These are phyloP conservation scores for Tricholoma bakamatsutake DNA, from an alignment of 768 basidiomycete genomes.

Conservation along the genomic window DNA sequence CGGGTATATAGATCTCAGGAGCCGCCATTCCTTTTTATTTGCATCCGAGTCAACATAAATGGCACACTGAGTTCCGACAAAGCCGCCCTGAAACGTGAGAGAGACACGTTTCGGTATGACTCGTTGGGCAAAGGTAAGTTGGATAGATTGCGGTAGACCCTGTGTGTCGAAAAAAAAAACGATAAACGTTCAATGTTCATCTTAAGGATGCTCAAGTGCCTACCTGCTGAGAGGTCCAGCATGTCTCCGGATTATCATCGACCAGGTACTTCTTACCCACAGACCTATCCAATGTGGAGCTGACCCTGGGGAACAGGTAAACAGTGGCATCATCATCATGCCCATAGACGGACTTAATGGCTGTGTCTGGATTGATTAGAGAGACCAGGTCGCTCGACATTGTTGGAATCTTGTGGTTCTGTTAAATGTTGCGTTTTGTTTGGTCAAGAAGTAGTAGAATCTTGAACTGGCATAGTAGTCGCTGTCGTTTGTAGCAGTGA, in stretches of 20 bases:
- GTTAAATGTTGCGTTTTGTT: not conserved
- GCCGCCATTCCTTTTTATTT: slow-evolving; percentile 39
- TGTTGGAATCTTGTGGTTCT: not conserved
- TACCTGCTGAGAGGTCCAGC: slow-evolving; percentile 83
- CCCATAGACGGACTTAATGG: slow-evolving; percentile 41
- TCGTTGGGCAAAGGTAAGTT: slow-evolving; percentile 48
- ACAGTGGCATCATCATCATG: not conserved
- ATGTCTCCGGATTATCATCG: slow-evolving; percentile 71
- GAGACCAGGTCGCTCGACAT: slow-evolving; percentile 24
- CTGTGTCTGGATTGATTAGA: slow-evolving; percentile 38
- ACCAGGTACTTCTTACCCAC: slow-evolving; percentile 65
- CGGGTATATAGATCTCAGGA: slow-evolving; percentile 57
- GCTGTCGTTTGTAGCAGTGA: not conserved
- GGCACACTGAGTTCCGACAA: slow-evolving; percentile 65
- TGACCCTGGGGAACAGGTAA: slow-evolving; percentile 48
- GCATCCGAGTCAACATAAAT: slow-evolving; percentile 32
- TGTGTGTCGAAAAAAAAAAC: slow-evolving; percentile 20
- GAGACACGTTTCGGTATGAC: slow-evolving; percentile 52
- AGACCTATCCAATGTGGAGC: slow-evolving; percentile 72
- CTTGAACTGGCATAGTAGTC: too few species aligned
- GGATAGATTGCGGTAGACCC: slow-evolving; percentile 76
- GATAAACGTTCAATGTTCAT: too few species aligned
- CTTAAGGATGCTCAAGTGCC: not conserved
- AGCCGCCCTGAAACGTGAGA: slow-evolving; percentile 82
- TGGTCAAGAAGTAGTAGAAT: too few species aligned